A percentile compares a stretch with the other conserved stretches of the same genome.
These are phyloP conservation scores for Pseudogymnoascus verrucosus DNA, from an alignment of 2,329 filamentous ascomycete species.

Conservation along the genomic window DNA sequence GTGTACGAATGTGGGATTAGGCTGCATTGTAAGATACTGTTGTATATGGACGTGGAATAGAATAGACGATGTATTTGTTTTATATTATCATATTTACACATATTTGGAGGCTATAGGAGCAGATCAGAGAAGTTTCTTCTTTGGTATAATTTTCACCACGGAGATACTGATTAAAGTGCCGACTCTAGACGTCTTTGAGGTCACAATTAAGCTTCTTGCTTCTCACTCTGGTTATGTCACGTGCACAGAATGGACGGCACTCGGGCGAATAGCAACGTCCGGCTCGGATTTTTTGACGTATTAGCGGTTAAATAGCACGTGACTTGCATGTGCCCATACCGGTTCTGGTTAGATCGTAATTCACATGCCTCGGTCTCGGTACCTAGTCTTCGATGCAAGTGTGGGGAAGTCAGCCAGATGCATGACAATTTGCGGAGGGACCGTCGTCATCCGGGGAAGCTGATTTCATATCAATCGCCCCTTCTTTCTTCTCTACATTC, in stretches of 20 bases:
- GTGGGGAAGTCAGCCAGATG: not conserved
- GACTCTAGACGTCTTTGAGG: not conserved
- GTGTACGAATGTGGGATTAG: constrained; percentile 2
- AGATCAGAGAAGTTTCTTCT: not conserved
- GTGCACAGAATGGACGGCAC: not conserved
- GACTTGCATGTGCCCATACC: constrained; percentile 1
- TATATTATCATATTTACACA: constrained; percentile 1
- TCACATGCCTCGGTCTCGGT: constrained; percentile 5
- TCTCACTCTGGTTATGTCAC: too few relatives aligned
- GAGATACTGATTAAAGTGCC: not conserved
- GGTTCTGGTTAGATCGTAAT: not conserved
- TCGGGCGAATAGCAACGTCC: not conserved
- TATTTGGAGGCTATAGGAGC: not conserved
- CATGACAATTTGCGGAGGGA: not conserved
- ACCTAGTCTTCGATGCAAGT: not conserved
- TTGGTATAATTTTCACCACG: not conserved
- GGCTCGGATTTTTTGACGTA: not conserved
- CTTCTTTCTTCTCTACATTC: not conserved
- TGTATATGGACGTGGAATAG: not conserved
- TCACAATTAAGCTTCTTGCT: too few relatives aligned
- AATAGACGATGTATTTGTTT: constrained; percentile 4
- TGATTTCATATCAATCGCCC: constrained; percentile 2
- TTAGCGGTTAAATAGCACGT: not conserved
- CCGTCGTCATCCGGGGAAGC: not conserved
- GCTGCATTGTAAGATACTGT: constrained; percentile 6